Percentiles rank a stretch among this genome's conserved stretches.
Conservation (phyloP, 169 alveolate species). For the Eimeria acervulina region DNA sequence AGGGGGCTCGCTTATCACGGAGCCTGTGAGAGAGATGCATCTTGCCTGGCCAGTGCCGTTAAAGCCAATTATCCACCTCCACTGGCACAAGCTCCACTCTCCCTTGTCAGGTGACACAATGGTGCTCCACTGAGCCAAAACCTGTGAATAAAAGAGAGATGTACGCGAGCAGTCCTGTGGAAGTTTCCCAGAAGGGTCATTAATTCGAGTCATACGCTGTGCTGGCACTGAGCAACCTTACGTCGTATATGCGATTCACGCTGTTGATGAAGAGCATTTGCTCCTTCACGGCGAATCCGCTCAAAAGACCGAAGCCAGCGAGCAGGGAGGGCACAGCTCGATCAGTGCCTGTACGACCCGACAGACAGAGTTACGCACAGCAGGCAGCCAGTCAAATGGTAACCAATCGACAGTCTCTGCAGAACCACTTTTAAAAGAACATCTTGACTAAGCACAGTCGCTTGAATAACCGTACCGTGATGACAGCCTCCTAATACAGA, state of each 20-base stretch:
- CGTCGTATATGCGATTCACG: conserved; percentile 34
- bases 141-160: too few species aligned
- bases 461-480: not conserved
- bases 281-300: conserved; percentile 37
- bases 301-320: conserved; percentile 1
- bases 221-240: not conserved
- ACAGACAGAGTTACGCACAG: not conserved
- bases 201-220: not conserved
- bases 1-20: conserved; percentile 2
- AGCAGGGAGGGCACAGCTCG: conserved; percentile 48
- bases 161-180: too few species aligned
- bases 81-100: conserved; percentile 39
- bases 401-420: not conserved
- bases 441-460: not conserved
- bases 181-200: too few species aligned
- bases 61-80: conserved; percentile 56
- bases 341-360: not conserved
- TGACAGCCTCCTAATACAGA: not conserved
- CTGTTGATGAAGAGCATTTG: conserved; percentile 1
- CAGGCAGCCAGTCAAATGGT: not conserved
- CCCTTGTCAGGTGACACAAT: not conserved
- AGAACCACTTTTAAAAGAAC: not conserved
- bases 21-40: conserved; percentile 33
- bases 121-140: conserved; percentile 40
- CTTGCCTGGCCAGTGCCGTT: conserved; percentile 13